Conservation (phyloP, 2,329 filamentous ascomycete species). For the Aureobasidium subglaciale region DNA sequence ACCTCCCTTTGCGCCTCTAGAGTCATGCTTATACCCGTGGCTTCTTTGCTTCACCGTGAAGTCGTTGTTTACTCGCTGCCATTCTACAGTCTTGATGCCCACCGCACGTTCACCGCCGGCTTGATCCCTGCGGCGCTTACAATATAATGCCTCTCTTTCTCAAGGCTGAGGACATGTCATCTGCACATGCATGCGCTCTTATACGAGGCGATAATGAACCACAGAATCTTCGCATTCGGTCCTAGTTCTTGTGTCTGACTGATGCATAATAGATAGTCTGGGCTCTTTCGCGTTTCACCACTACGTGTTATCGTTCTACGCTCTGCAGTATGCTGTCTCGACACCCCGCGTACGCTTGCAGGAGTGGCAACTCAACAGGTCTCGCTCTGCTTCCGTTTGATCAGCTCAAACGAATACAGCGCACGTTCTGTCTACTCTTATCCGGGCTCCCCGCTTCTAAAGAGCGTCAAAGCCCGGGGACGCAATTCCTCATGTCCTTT, state of each 20-base stretch:
- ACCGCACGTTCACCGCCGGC: not conserved
- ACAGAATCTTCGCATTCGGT: not conserved
- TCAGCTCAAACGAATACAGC: conserved; percentile 5
- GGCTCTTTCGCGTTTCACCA: not conserved
- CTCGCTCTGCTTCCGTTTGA: conserved; percentile 7
- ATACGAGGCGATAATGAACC: conserved; percentile 4
- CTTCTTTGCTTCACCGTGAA: not conserved
- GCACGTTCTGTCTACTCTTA: conserved; percentile 3
- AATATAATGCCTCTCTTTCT: not conserved
- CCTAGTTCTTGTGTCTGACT: conserved; percentile 5
- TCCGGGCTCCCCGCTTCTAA: conserved; percentile 2
- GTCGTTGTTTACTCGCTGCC: not conserved
- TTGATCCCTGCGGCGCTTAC: not conserved
- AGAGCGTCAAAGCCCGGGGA: not conserved
- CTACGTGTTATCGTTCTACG: not conserved
- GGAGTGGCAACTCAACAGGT: conserved; percentile 4
- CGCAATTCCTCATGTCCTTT: not conserved
- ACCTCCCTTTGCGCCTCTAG: not conserved
- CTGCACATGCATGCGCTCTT: conserved; percentile 13
- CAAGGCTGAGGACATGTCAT: conserved; percentile 7
- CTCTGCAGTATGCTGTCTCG: not conserved
- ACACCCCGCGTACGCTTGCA: conserved; percentile 4
- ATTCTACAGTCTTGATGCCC: not conserved
- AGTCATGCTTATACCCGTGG: not conserved
- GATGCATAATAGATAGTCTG: not conserved